A percentile compares a stretch with the other conserved stretches of the same genome.
These are phyloP conservation scores for Lipomyces orientalis DNA, from an alignment of 805 yeast species.

Conservation along the genomic window DNA sequence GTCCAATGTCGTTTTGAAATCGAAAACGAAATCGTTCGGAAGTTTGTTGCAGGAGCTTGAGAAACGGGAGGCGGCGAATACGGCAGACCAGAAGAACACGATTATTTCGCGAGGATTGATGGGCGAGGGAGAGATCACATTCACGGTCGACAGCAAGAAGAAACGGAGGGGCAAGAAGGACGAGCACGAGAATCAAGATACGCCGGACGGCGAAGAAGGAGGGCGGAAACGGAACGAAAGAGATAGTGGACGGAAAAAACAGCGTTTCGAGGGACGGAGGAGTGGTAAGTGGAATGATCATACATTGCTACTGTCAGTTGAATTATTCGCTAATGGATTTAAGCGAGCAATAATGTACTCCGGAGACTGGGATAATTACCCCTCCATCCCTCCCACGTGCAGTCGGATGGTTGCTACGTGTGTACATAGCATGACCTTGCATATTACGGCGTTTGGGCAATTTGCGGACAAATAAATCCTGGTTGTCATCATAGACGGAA, in stretches of 20 bases:
- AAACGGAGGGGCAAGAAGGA: slow-evolving; percentile 14
- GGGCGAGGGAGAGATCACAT: slow-evolving; percentile 37
- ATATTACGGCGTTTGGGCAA: not conserved
- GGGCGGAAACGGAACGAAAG: slow-evolving; percentile 26
- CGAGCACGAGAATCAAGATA: slow-evolving; percentile 10
- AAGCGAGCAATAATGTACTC: slow-evolving; percentile 29
- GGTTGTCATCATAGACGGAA: not conserved
- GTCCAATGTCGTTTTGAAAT: not conserved
- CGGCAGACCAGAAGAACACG: slow-evolving; percentile 9
- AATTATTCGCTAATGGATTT: not conserved
- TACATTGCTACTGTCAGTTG: not conserved
- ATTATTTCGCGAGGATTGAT: slow-evolving; percentile 26
- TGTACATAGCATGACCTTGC: not conserved
- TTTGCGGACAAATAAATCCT: not conserved
- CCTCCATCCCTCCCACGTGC: not conserved
- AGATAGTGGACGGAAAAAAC: slow-evolving; percentile 30
- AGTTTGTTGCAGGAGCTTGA: slow-evolving; percentile 16
- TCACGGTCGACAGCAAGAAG: slow-evolving; percentile 26
- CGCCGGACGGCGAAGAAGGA: slow-evolving; percentile 16
- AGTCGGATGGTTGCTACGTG: not conserved
- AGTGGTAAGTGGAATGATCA: slow-evolving; percentile 27
- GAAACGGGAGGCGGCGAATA: slow-evolving; percentile 15
- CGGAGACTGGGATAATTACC: slow-evolving; percentile 16
- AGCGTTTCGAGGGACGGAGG: slow-evolving; percentile 32
- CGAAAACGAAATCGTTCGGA: slow-evolving; percentile 25